phyloP scores from a whole-genome alignment of 192 early-diverging fungal species.

The Diversispora epigaea region DNA sequence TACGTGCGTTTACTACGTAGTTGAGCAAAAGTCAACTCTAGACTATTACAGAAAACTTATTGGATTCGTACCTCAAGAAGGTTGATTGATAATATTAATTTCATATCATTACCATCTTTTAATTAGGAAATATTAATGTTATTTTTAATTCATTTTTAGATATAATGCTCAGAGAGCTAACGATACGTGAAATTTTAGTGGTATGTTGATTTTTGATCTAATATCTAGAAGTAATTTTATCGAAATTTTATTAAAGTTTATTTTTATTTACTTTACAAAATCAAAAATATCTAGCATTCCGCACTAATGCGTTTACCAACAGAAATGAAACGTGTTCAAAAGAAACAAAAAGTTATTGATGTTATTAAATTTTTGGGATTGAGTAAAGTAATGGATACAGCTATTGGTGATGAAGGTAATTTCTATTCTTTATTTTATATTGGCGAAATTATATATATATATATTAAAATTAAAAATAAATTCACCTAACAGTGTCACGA shows the following conservation, averaged over 20 bases:
- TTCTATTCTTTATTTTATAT: background rate
- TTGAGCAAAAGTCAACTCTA: slow-evolving; percentile 46
- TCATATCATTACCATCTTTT: no score
- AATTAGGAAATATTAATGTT: background rate
- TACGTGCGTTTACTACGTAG: slow-evolving; percentile 51
- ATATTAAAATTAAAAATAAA: no score
- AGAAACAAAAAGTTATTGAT: slow-evolving; percentile 59
- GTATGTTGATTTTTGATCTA: background rate
- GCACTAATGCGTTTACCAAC: slow-evolving; percentile 65
- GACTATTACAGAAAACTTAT: slow-evolving; percentile 64
- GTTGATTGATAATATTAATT: background rate
- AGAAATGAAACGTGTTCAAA: slow-evolving; percentile 31
- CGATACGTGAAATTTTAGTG: slow-evolving; percentile 62
- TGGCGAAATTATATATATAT: no score
- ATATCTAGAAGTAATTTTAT: background rate
- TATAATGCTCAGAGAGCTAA: slow-evolving; percentile 59
- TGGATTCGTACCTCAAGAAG: slow-evolving; percentile 73
- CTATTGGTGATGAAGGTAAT: slow-evolving; percentile 53
- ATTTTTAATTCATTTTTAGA: slow-evolving; percentile 36
- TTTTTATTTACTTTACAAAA: background rate
- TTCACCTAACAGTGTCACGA: slow-evolving; percentile 41
- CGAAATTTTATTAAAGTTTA: background rate
- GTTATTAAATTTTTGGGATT: slow-evolving; percentile 58
- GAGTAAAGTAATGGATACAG: slow-evolving; percentile 50
- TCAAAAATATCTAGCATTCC: slow-evolving; percentile 45